Percentiles rank a stretch among this genome's conserved stretches.
These are phyloP conservation scores for Ambrosiella beaveri DNA, from an alignment of 2,329 filamentous ascomycete genomes.

Conservation along the genomic window DNA sequence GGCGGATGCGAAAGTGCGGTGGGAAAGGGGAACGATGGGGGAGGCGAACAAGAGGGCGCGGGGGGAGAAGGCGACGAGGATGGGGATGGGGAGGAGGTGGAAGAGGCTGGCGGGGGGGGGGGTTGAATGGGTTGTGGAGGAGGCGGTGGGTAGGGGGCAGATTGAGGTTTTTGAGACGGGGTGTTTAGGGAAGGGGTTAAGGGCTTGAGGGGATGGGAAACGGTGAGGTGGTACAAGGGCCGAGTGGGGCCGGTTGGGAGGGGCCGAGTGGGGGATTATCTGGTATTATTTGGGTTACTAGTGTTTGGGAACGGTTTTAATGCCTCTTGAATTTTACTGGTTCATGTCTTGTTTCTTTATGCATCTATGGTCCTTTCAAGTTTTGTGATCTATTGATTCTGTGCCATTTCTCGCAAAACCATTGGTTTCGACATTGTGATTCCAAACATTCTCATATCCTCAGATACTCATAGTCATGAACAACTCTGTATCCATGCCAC, in stretches of 20 bases:
- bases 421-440: too few species aligned
- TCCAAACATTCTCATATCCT: too few species aligned
- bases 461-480: too few species aligned
- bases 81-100: conserved; percentile 43
- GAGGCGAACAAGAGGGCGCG: conserved; percentile 32
- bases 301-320: background rate
- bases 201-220: background rate
- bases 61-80: conserved; percentile 29
- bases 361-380: too few species aligned
- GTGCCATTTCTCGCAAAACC: too few species aligned
- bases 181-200: conserved; percentile 45
- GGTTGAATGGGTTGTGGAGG: conserved; percentile 55
- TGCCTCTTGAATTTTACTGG: too few species aligned
- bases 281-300: background rate
- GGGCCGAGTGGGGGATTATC: background rate
- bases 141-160: conserved; percentile 51
- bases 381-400: too few species aligned
- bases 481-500: too few species aligned
- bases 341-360: too few species aligned
- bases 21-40: conserved; percentile 25
- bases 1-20: conserved; percentile 44
- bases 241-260: background rate
- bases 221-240: background rate
- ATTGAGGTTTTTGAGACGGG: conserved; percentile 61
- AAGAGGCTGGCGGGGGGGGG: conserved; percentile 49